Base-by-base conservation (phyloP, 2,329 filamentous ascomycete species). In the Paecilomyces niveus region DNA sequence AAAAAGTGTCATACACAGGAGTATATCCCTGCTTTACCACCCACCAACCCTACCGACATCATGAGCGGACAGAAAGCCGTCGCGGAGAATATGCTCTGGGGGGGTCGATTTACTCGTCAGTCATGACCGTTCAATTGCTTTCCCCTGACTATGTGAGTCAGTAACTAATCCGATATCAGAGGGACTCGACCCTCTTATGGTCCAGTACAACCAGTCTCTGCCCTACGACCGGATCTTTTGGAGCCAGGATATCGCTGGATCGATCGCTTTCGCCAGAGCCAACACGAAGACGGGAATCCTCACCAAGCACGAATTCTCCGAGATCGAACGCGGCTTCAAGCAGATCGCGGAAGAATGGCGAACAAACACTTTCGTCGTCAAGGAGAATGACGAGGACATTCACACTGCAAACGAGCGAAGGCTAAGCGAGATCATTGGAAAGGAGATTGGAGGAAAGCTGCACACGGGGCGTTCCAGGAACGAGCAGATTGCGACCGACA, bases 391-490 rank as follows among this genome's bases (percentile, higher is more conserved):
- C 65, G 85, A 87, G 68, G 81, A 82, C 60, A 88, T 89, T 61
- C 86, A 89, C 72, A 89, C 86, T 1, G 86, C 86, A 58, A 89
- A 89, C 64, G 86, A 89, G 75, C 85, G 88, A 57, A 83, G 88
- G 2, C 75, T 90, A 1, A 88, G 89, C 55, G 92, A 96, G 78
- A 83, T 96, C 62, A 92, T 96, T 62, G 90, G 92, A 68, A 92
- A 89, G 73, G 85, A 92, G 26, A 86, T 89, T 58, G 90, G 88
- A 0, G 91, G 92, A 24, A 96, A 96, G 79, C 83, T 96, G 59
- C 92, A 96, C 76, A 96, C 92, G 2, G 88, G 88, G 51, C 87
- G 92, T 56, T 92, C 88, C 73, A 84, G 92, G 66, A 96, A 96
- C 70, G 92, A 97, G 76, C 92, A 96, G 76, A 86, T 96, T 58